These are phyloP conservation scores for Colletotrichum horii DNA, from an alignment of 2,329 filamentous ascomycete species.

Conservation along the genomic window DNA sequence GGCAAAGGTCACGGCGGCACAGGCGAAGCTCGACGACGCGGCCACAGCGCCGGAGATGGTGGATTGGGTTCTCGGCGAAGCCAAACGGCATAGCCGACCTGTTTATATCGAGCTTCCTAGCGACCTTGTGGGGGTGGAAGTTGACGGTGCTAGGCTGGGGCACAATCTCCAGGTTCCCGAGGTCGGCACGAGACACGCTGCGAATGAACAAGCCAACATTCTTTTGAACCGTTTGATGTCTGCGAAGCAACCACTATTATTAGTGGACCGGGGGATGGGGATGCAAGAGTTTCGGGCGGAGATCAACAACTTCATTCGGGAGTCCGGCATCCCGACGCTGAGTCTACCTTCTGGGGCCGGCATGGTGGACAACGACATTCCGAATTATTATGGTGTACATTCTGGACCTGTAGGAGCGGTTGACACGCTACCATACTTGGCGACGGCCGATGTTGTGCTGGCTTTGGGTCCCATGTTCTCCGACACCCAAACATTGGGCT, in stretches of 20 bases:
- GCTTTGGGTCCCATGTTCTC: background rate
- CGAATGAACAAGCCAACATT: background rate
- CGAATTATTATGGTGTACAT: background rate
- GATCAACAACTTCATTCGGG: background rate
- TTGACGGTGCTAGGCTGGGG: background rate
- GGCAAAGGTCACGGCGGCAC: conserved; percentile 53
- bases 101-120: conserved; percentile 61
- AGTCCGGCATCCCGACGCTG: background rate
- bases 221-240: background rate
- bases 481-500: background rate
- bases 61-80: conserved; percentile 54
- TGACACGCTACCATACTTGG: background rate
- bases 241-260: background rate
- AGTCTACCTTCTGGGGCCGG: background rate
- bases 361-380: background rate
- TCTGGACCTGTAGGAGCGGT: background rate
- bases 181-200: background rate
- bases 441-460: background rate
- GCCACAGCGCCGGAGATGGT: conserved; percentile 52
- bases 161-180: background rate
- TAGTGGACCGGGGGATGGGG: background rate
- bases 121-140: conserved; percentile 49
- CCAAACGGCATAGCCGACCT: conserved; percentile 56
- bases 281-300: background rate
- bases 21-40: conserved; percentile 49